Percentiles rank a stretch among this genome's conserved stretches.
Evolutionary conservation across 2,329 filamentous ascomycete genomes (phyloP).

Genomic region (Fusarium nematophilum): DNA sequence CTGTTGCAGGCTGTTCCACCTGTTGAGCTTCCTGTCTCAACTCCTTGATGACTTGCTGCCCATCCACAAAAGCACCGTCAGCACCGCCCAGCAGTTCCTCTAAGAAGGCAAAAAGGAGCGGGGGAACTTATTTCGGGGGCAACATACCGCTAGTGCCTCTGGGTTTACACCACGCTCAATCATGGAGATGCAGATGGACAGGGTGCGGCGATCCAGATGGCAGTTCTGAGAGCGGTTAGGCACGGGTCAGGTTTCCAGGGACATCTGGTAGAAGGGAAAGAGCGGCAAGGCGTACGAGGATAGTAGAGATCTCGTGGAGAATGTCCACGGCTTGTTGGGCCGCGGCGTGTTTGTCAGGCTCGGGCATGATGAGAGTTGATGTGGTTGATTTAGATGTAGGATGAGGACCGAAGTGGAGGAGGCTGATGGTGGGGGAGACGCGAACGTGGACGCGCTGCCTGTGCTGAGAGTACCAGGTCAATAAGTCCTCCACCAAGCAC

Average conservation of each 20-base stretch:
- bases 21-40: conserved; percentile 67
- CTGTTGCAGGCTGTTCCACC: conserved; percentile 54
- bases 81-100: background rate
- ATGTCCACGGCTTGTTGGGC: conserved; percentile 87
- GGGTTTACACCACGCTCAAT: conserved; percentile 98
- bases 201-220: conserved; percentile 86
- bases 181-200: conserved; percentile 95
- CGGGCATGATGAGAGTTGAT: conserved; percentile 55
- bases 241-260: conserved; percentile 1
- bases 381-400: conserved; percentile 7
- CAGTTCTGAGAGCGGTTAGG: conserved; percentile 75
- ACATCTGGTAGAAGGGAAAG: background rate
- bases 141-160: conserved; percentile 87
- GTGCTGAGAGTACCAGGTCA: background rate
- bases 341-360: conserved; percentile 75
- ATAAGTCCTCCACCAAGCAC: background rate
- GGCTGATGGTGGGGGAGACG: conserved; percentile 34
- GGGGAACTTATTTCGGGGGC: too few relatives aligned
- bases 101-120: rapidly evolving
- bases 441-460: conserved; percentile 29
- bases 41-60: conserved; percentile 69
- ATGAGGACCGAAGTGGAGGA: conserved; percentile 31
- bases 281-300: conserved; percentile 78
- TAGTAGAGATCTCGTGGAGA: conserved; percentile 85
- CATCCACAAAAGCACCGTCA: background rate